Base-by-base conservation (phyloP, 768 basidiomycete species). In the Infundibulicybe gibba region DNA sequence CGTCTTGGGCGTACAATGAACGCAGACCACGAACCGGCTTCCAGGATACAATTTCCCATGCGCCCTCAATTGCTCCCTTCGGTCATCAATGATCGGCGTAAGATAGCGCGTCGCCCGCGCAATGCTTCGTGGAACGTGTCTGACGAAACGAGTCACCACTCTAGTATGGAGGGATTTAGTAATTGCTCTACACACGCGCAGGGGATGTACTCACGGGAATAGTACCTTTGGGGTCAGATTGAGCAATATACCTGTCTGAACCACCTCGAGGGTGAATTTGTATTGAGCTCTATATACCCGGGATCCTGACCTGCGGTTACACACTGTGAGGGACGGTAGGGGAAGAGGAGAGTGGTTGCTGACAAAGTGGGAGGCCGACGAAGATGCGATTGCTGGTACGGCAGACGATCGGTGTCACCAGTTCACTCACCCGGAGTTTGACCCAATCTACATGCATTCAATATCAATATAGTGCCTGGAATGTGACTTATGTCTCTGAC, bases 331-430 rank as follows among this genome's bases (percentile, higher is more conserved):
- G n/a, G n/a, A n/a, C 37, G 31, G n/a, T 16, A 42, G 13, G 25
- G 45, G 6, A 48, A 49, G 12, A 53, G 13, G 32, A 15, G 39
- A 9, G 14, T 3, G 15, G 48, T 33, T 25, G 35, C 70, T 20
- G 4, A 81, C 71, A n/a, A n/a, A n/a, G n/a, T n/a, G n/a, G n/a
- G n/a, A n/a, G n/a, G n/a, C n/a, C n/a, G n/a, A n/a, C n/a, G 44
- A 81, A 75, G 0, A 69, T 40, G 14, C 80, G 68, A 49, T 75
- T 77, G 40, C 59, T 71, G 3, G 64, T 58, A 34, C 74, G 66
- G 31, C 66, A 62, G 10, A 80, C 56, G 12, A 79, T 55, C 21
- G 62, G 49, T 47, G 56, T 63, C 8, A 66, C 52, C 0, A 47
- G 53, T 1, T 61, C 51, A 6, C 64, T 30, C 2, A 53, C 61